These are phyloP conservation scores for Colletotrichum musicola DNA, from an alignment of 2,329 filamentous ascomycete species.

Conservation along the genomic window DNA sequence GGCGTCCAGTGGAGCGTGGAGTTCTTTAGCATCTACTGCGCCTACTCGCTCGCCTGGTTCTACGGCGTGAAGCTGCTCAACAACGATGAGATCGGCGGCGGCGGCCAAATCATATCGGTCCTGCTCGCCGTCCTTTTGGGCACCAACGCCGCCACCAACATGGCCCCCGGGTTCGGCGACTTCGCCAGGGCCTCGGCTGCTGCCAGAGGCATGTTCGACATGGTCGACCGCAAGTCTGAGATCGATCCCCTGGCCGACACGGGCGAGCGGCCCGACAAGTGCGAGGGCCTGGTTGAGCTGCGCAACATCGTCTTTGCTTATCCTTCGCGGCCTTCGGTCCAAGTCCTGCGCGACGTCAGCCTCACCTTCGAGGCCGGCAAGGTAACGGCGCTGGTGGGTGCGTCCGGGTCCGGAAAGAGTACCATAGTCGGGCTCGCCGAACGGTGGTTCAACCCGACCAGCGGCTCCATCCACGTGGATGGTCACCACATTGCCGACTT, in stretches of 20 bases:
- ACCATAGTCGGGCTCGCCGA: slow-evolving; percentile 57
- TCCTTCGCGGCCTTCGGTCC: slow-evolving; percentile 47
- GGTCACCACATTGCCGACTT: slow-evolving; percentile 41
- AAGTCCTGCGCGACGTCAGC: slow-evolving; percentile 49
- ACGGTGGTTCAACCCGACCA: slow-evolving; percentile 50
- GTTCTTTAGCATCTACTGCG: too few species aligned
- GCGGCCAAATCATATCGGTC: too few species aligned
- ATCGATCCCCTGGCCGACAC: slow-evolving; percentile 45
- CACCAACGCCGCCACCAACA: too few species aligned
- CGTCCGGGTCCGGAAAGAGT: slow-evolving; percentile 59
- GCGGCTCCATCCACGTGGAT: background rate
- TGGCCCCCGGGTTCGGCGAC: too few species aligned
- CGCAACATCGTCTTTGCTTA: slow-evolving; percentile 47
- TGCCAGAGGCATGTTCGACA: too few species aligned
- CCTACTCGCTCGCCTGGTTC: too few species aligned
- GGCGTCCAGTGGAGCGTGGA: too few species aligned
- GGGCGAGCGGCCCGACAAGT: slow-evolving; percentile 41
- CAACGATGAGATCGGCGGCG: too few species aligned
- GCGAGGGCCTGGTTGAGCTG: slow-evolving; percentile 31
- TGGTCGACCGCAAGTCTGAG: too few species aligned
- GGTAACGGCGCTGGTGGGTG: slow-evolving; percentile 55
- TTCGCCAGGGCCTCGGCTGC: too few species aligned
- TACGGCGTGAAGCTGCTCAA: too few species aligned
- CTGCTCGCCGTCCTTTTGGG: too few species aligned
- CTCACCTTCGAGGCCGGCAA: slow-evolving; percentile 41